These are phyloP conservation scores for Casuarina glauca DNA, from an alignment of 306 rosid genomes.

Conservation along the genomic window DNA sequence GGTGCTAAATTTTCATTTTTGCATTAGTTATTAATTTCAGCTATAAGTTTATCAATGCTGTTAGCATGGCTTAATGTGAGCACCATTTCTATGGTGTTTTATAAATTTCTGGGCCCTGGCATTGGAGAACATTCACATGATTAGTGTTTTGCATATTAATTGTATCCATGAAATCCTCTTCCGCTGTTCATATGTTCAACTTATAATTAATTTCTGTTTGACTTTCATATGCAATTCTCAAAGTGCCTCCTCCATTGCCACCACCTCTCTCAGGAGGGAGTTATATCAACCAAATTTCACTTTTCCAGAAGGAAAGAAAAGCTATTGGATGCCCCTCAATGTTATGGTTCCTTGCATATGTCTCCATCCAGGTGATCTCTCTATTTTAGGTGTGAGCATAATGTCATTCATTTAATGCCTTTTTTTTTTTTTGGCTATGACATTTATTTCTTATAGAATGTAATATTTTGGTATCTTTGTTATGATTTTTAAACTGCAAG, in stretches of 20 bases:
- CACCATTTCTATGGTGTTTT: background rate
- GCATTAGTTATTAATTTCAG: background rate
- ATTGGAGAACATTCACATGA: background rate
- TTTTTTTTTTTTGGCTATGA: background rate
- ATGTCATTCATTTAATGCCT: background rate
- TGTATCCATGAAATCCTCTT: background rate
- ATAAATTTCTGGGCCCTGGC: background rate
- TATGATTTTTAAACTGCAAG: background rate
- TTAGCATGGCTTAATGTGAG: background rate
- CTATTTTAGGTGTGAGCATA: background rate
- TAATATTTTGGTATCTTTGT: background rate
- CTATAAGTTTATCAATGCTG: background rate
- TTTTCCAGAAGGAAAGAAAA: constrained; percentile 64
- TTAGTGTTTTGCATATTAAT: background rate
- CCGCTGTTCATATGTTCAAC: constrained; percentile 23
- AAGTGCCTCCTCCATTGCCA: constrained; percentile 95
- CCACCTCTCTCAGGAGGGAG: constrained; percentile 92
- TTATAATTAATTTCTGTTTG: constrained; percentile 40
- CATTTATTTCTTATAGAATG: background rate
- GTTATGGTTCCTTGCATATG: constrained; percentile 58
- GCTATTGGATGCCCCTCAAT: constrained; percentile 81
- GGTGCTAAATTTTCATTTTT: background rate
- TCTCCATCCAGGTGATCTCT: constrained; percentile 58
- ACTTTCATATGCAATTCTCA: constrained; percentile 55
- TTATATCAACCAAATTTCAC: constrained; percentile 51